Conservation (phyloP, 768 basidiomycete genomes). For the Pleurotus tuoliensis region DNA sequence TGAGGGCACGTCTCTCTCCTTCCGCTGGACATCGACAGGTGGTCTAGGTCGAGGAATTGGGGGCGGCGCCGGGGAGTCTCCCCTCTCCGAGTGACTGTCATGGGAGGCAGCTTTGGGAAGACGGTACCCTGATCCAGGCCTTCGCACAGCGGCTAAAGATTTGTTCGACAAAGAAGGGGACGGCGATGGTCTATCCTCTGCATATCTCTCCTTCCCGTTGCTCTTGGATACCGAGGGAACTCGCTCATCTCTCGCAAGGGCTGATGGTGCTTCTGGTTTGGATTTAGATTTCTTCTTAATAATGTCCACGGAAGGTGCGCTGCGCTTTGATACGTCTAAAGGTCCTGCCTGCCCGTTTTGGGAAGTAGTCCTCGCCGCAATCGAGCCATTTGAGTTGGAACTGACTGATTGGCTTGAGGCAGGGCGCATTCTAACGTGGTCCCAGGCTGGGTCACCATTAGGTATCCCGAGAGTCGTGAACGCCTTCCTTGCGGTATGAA, state of each 20-base stretch:
- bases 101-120: slow-evolving; percentile 23
- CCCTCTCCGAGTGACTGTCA: slow-evolving; percentile 2
- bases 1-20: slow-evolving; percentile 19
- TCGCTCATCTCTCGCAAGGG: slow-evolving; percentile 48
- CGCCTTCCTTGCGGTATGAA: slow-evolving; percentile 45
- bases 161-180: slow-evolving; percentile 5
- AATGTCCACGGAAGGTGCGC: slow-evolving; percentile 38
- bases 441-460: slow-evolving; percentile 61
- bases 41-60: slow-evolving; percentile 8
- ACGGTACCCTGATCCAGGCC: slow-evolving; percentile 47
- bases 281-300: slow-evolving; percentile 39
- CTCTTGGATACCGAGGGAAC: slow-evolving; percentile 20
- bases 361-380: slow-evolving; percentile 7
- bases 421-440: slow-evolving; percentile 36
- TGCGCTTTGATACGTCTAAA: slow-evolving; percentile 38
- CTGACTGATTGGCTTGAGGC: slow-evolving; percentile 8
- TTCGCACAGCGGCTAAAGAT: slow-evolving; percentile 16
- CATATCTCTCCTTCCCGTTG: slow-evolving; percentile 15
- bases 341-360: background rate
- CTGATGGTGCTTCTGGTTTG: slow-evolving; percentile 38
- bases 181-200: background rate
- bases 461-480: slow-evolving; percentile 51
- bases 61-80: slow-evolving; percentile 13
- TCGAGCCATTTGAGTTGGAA: slow-evolving; percentile 6
- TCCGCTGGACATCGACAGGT: slow-evolving; percentile 12